These are phyloP conservation scores for Hirschfeldia incana DNA, from an alignment of 345 rosid genomes.

Conservation along the genomic window DNA sequence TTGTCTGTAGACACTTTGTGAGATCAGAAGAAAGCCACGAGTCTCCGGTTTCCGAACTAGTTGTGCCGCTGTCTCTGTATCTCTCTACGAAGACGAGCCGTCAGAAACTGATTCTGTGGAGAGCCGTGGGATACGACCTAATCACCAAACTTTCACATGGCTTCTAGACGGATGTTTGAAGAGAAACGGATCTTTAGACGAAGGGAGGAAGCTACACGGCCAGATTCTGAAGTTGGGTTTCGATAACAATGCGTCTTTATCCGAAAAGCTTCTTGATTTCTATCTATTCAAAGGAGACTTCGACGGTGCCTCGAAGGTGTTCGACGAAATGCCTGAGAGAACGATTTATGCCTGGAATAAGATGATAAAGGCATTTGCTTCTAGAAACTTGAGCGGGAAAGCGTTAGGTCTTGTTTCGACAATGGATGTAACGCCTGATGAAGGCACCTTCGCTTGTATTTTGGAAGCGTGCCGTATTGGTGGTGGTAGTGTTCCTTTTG, in stretches of 20 bases:
- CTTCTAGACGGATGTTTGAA: constrained; percentile 54
- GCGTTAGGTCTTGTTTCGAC: constrained; percentile 42
- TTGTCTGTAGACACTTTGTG: constrained; percentile 38
- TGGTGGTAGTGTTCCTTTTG: constrained; percentile 33
- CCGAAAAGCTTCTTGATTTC: constrained; percentile 52
- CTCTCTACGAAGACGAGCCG: constrained; percentile 39
- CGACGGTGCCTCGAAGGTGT: constrained; percentile 49
- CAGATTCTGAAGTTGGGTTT: constrained; percentile 65
- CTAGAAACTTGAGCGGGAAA: constrained; percentile 39
- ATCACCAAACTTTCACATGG: constrained; percentile 58
- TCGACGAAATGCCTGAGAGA: constrained; percentile 71
- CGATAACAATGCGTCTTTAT: constrained; percentile 41
- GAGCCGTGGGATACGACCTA: constrained; percentile 48
- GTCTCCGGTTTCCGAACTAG: constrained; percentile 31
- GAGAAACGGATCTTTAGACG: constrained; percentile 46
- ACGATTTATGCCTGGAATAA: constrained; percentile 54
- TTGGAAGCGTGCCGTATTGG: constrained; percentile 54
- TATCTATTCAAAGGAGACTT: constrained; percentile 48
- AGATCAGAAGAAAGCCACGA: constrained; percentile 36
- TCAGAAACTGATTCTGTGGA: constrained; percentile 34
- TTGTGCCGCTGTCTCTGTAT: constrained; percentile 31
- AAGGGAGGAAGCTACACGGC: constrained; percentile 58
- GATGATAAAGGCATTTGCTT: constrained; percentile 48
- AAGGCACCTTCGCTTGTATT: constrained; percentile 45
- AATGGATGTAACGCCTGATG: constrained; percentile 53